These are phyloP conservation scores for Curvularia lunata DNA, from an alignment of 2,329 filamentous ascomycete genomes.

Conservation along the genomic window DNA sequence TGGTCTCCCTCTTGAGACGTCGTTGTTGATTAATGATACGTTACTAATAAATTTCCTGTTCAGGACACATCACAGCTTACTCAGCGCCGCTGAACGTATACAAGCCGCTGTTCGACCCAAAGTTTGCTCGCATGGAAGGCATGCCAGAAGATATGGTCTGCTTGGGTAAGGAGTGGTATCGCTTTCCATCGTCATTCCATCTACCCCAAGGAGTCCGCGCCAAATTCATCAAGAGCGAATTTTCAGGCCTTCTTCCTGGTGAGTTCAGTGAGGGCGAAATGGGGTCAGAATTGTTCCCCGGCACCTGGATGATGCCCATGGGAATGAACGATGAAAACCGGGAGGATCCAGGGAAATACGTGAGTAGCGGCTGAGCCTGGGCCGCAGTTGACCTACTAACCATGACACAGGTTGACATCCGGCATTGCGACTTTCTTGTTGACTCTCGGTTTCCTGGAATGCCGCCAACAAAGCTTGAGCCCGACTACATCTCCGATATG, in stretches of 20 bases:
- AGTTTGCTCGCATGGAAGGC: slow-evolving; percentile 65
- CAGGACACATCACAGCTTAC: slow-evolving; percentile 78
- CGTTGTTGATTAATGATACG: neutral
- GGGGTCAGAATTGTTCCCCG: slow-evolving; percentile 76
- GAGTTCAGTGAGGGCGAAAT: slow-evolving; percentile 79
- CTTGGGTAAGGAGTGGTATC: slow-evolving; percentile 97
- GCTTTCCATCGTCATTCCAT: slow-evolving; percentile 92
- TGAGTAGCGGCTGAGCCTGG: slow-evolving; percentile 47
- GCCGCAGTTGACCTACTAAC: slow-evolving; percentile 19
- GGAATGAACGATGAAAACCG: slow-evolving; percentile 93
- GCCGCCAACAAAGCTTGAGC: slow-evolving; percentile 71
- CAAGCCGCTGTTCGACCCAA: slow-evolving; percentile 65
- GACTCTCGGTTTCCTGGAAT: slow-evolving; percentile 79
- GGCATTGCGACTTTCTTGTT: slow-evolving; percentile 80
- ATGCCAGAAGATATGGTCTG: slow-evolving; percentile 78
- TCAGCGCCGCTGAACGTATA: slow-evolving; percentile 79
- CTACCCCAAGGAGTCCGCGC: slow-evolving; percentile 81
- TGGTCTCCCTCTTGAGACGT: neutral
- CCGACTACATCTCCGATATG: slow-evolving; percentile 76
- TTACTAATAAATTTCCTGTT: neutral
- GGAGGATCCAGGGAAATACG: slow-evolving; percentile 88
- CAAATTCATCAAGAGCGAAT: slow-evolving; percentile 91
- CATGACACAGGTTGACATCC: slow-evolving; percentile 65
- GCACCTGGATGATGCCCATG: slow-evolving; percentile 79
- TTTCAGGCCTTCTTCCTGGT: slow-evolving; percentile 85